These are phyloP conservation scores for Auricularia sp. DNA, from an alignment of 768 basidiomycete genomes.

Conservation along the genomic window DNA sequence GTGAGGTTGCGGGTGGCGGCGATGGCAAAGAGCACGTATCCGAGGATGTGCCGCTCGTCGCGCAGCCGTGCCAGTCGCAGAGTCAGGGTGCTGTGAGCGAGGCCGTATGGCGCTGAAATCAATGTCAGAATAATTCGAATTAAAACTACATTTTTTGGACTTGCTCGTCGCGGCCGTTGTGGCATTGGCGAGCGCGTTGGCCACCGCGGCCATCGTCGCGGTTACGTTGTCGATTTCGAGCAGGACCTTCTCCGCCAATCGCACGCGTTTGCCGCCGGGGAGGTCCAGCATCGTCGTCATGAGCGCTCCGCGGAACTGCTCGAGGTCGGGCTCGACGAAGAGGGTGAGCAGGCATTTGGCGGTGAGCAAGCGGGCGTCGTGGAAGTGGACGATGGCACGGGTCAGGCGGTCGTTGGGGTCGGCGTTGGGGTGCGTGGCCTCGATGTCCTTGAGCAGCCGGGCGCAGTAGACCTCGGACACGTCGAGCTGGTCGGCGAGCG, in stretches of 20 bases:
- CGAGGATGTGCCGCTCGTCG: constrained; percentile 61
- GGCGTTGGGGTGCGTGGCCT: constrained; percentile 55
- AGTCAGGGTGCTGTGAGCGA: constrained; percentile 59
- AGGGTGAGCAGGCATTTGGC: constrained; percentile 62
- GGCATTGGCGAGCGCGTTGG: constrained; percentile 52
- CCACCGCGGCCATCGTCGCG: constrained; percentile 39
- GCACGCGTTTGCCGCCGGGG: constrained; percentile 26
- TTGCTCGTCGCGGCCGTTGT: constrained; percentile 17
- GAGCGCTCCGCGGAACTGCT: constrained; percentile 44
- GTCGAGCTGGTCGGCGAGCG: constrained; percentile 70
- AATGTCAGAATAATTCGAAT: too few species aligned
- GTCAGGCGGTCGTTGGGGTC: constrained; percentile 50
- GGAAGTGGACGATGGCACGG: constrained; percentile 53
- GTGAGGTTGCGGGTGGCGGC: constrained; percentile 53
- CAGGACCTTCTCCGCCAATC: constrained; percentile 45
- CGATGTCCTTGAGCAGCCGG: constrained; percentile 52
- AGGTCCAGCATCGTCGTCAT: constrained; percentile 28
- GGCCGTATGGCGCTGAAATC: constrained; percentile 19
- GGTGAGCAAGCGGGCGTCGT: constrained; percentile 57
- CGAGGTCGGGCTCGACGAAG: constrained; percentile 48
- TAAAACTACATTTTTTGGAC: too few species aligned
- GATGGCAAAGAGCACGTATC: constrained; percentile 49
- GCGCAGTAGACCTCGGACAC: constrained; percentile 78
- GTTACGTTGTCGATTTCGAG: constrained; percentile 54
- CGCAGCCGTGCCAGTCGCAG: constrained; percentile 64